Conservation (phyloP, 2,329 filamentous ascomycete species). For the Trichoderma afroharzianum region DNA sequence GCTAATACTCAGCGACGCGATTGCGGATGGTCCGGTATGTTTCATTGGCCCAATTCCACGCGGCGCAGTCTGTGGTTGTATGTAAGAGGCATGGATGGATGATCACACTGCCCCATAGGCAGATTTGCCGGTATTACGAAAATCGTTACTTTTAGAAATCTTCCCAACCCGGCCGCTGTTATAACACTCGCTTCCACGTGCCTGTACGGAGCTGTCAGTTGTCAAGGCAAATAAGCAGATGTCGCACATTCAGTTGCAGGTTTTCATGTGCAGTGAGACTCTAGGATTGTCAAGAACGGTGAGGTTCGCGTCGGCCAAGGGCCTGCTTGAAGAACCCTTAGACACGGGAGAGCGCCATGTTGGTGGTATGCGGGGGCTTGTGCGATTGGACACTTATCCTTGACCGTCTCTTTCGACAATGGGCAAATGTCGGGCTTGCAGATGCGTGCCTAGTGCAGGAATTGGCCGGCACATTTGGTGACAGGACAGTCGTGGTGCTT, state of each 20-base stretch:
- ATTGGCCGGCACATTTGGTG: background rate
- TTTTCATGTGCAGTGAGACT: background rate
- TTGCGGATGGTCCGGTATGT: background rate
- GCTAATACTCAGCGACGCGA: background rate
- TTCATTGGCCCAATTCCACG: background rate
- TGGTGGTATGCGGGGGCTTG: slow-evolving; percentile 1
- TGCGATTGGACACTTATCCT: slow-evolving; percentile 4
- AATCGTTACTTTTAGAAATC: background rate
- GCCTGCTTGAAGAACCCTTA: background rate
- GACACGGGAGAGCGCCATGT: background rate
- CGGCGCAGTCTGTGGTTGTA: background rate
- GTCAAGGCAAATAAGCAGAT: background rate
- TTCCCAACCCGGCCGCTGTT: background rate
- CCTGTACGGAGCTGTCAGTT: background rate
- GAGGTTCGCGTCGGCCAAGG: background rate
- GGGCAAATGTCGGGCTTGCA: background rate
- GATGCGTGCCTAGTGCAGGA: background rate
- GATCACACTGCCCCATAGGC: background rate
- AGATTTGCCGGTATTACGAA: background rate
- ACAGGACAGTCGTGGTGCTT: background rate
- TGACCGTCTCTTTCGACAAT: slow-evolving; percentile 3
- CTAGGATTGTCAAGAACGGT: background rate
- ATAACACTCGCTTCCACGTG: background rate
- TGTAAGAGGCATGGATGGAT: background rate
- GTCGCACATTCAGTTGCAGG: background rate